These are phyloP conservation scores for Penicillium sp. DNA, from an alignment of 2,329 filamentous ascomycete genomes.

Conservation along the genomic window DNA sequence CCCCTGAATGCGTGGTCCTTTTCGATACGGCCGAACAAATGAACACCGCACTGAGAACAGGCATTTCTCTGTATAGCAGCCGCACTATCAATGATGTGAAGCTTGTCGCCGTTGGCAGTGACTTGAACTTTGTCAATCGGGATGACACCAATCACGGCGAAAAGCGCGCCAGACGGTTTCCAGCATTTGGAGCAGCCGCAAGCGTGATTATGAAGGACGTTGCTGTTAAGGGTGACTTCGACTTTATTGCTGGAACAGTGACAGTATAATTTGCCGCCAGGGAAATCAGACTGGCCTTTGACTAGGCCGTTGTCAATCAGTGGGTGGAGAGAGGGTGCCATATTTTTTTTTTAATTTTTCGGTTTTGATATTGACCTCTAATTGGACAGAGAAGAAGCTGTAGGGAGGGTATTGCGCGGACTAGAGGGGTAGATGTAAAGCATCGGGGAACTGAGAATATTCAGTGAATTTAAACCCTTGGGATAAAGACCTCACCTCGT, in stretches of 20 bases:
- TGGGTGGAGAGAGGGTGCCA: conserved; percentile 50
- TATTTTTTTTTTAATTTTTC: too few species aligned
- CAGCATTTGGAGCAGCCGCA: conserved; percentile 71
- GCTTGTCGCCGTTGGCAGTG: conserved; percentile 56
- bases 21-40: conserved; percentile 63
- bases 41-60: conserved; percentile 58
- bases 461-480: too few species aligned
- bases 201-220: conserved; percentile 66
- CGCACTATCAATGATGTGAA: conserved; percentile 52
- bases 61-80: conserved; percentile 60
- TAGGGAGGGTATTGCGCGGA: too few species aligned
- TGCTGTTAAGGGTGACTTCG: conserved; percentile 54
- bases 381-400: too few species aligned
- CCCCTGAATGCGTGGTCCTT: conserved; percentile 64
- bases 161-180: conserved; percentile 62
- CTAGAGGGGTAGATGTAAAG: too few species aligned
- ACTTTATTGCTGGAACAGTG: conserved; percentile 55
- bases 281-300: conserved; percentile 52
- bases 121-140: conserved; percentile 54
- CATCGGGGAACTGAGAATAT: too few species aligned
- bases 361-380: too few species aligned
- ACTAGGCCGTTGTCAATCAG: conserved; percentile 59
- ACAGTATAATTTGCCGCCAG: conserved; percentile 61
- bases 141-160: conserved; percentile 61
- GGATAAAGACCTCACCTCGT: too few species aligned